Conservation (phyloP, 176 grass and related monocot genomes). For the Bonia amplexicaulis region DNA sequence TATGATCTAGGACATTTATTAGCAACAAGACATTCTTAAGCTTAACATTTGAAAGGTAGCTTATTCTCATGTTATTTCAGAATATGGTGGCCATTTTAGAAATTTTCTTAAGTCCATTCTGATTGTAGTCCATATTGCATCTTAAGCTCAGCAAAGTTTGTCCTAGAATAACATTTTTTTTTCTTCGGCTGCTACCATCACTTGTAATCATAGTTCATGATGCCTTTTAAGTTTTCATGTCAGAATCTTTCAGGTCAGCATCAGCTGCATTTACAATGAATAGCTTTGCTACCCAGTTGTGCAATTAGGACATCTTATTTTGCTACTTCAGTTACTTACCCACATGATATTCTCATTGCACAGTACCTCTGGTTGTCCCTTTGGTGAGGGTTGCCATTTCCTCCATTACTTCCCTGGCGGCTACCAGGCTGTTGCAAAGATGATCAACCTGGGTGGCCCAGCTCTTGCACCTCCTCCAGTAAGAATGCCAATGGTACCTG, state of each 20-base stretch:
- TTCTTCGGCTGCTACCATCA: not conserved
- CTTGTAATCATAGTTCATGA: not conserved
- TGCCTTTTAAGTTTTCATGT: not conserved
- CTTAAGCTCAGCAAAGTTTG: not conserved
- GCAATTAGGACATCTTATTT: not conserved
- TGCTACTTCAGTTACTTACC: conserved; percentile 19
- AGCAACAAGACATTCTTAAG: not conserved
- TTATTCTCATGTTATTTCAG: not conserved
- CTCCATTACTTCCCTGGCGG: conserved; percentile 70
- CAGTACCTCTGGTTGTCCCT: conserved; percentile 73
- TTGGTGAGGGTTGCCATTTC: conserved; percentile 83
- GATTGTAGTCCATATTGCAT: not conserved
- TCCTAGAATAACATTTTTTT: not conserved
- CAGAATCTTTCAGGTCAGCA: not conserved
- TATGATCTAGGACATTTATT: not conserved
- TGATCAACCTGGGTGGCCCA: conserved; percentile 51
- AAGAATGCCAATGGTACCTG: conserved; percentile 35
- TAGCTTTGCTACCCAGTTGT: not conserved
- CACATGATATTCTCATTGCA: conserved; percentile 26
- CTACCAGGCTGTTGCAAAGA: conserved; percentile 61
- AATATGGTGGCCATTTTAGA: not conserved
- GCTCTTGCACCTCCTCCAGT: conserved; percentile 26
- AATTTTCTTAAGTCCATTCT: not conserved
- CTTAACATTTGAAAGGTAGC: not conserved
- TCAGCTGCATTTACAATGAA: not conserved